phyloP scores from a whole-genome alignment of 2,329 filamentous ascomycete genomes.

The Aphanoascus verrucosus region DNA sequence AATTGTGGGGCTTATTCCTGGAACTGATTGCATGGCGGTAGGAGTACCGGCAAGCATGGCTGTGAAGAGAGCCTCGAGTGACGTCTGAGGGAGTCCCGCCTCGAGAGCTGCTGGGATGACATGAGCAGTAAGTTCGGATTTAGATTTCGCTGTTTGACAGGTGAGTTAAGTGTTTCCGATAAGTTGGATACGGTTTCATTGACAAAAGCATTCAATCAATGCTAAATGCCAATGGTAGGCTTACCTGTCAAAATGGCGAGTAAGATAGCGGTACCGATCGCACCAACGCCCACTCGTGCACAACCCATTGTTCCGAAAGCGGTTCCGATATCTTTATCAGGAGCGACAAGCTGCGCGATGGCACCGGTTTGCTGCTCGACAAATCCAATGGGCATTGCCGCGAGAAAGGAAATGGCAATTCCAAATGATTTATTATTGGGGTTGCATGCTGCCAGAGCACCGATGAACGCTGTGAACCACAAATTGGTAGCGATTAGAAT shows the following conservation, averaged over 20 bases:
- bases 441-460: conserved; percentile 4
- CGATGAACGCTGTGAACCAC: conserved; percentile 3
- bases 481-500: neutral
- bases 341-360: conserved; percentile 1
- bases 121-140: neutral
- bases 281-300: neutral
- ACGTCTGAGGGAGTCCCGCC: neutral
- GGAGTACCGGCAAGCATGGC: conserved; percentile 15
- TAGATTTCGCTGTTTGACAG: neutral
- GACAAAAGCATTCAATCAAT: too few relatives aligned
- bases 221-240: neutral
- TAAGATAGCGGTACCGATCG: conserved; percentile 3
- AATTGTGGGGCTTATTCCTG: conserved; percentile 16
- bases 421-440: conserved; percentile 1
- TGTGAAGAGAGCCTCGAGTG: conserved; percentile 15
- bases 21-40: conserved; percentile 12
- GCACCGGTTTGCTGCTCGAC: conserved; percentile 8
- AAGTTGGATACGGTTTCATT: too few relatives aligned
- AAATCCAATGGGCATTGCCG: conserved; percentile 2
- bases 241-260: conserved; percentile 5
- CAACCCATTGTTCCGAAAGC: conserved; percentile 8
- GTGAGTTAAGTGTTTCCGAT: neutral
- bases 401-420: conserved; percentile 5
- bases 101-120: neutral
- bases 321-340: conserved; percentile 7